Conservation (phyloP, 2,329 filamentous ascomycete genomes). For the Dactylellina leptospora region DNA sequence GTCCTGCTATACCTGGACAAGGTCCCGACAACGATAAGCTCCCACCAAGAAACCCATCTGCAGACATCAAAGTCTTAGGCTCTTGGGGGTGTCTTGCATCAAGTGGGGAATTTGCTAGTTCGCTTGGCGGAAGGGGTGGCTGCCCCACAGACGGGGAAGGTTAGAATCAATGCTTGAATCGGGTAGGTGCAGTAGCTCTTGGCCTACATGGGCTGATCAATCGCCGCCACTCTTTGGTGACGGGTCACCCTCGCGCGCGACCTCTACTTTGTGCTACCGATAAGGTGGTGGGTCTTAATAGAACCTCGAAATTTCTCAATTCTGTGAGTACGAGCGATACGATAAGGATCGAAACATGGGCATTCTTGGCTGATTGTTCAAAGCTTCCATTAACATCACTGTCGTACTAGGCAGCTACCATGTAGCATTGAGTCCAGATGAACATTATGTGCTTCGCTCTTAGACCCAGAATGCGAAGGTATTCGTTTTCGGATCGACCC, state of each 20-base stretch:
- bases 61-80: too few relatives aligned
- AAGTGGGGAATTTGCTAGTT: constrained; percentile 25
- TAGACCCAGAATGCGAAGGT: neutral
- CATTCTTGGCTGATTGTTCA: constrained; percentile 26
- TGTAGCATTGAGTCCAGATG: constrained; percentile 1
- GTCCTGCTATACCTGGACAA: too few relatives aligned
- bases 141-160: constrained; percentile 49
- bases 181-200: constrained; percentile 50
- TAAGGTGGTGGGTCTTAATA: constrained; percentile 11
- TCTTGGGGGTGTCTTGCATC: constrained; percentile 6
- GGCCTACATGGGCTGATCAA: constrained; percentile 29
- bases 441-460: constrained; percentile 1
- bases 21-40: too few relatives aligned
- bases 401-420: constrained; percentile 49
- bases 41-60: too few relatives aligned
- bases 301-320: neutral
- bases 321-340: neutral
- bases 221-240: neutral
- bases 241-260: constrained; percentile 1
- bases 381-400: constrained; percentile 51
- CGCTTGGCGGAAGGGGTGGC: constrained; percentile 43
- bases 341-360: constrained; percentile 34
- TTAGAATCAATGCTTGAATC: constrained; percentile 42
- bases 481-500: neutral
- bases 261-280: constrained; percentile 27